These are phyloP conservation scores for Tausonia pullulans DNA, from an alignment of 1,284 basidiomycete species.

Conservation along the genomic window DNA sequence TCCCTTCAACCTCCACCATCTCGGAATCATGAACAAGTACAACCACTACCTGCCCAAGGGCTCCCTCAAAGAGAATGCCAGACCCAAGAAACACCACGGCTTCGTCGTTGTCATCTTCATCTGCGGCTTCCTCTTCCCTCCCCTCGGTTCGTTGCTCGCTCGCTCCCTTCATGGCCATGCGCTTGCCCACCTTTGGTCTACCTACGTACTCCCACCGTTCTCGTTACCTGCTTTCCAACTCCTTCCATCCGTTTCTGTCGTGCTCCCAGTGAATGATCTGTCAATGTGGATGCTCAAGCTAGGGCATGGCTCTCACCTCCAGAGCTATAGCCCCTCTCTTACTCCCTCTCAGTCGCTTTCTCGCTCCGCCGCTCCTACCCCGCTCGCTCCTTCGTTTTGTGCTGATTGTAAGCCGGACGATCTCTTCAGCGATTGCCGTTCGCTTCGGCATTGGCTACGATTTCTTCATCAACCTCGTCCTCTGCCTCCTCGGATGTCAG, in stretches of 20 bases:
- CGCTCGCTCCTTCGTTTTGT: conserved; percentile 21
- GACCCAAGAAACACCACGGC: conserved; percentile 39
- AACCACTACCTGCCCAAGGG: conserved; percentile 30
- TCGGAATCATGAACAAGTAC: neutral
- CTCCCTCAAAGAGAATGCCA: conserved; percentile 47
- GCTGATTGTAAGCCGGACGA: conserved; percentile 10
- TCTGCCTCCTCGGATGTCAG: conserved; percentile 81
- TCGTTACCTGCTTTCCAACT: too few species aligned
- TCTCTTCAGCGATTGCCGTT: conserved; percentile 66
- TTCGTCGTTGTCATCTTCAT: conserved; percentile 73
- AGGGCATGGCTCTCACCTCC: too few species aligned
- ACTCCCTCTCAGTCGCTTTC: neutral
- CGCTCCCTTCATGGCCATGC: neutral
- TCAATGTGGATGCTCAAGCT: too few species aligned
- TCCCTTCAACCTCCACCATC: too few species aligned
- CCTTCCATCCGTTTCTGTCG: neutral
- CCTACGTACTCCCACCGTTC: neutral
- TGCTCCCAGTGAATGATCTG: too few species aligned
- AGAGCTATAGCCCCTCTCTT: neutral
- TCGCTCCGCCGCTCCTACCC: conserved; percentile 10
- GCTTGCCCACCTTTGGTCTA: neutral
- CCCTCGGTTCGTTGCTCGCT: conserved; percentile 52
- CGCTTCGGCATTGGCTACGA: conserved; percentile 87
- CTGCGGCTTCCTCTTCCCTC: conserved; percentile 70
- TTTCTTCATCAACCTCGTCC: conserved; percentile 82